Base-by-base conservation (phyloP, 352 stramenopile genomes). In the Phytophthora megakarya region DNA sequence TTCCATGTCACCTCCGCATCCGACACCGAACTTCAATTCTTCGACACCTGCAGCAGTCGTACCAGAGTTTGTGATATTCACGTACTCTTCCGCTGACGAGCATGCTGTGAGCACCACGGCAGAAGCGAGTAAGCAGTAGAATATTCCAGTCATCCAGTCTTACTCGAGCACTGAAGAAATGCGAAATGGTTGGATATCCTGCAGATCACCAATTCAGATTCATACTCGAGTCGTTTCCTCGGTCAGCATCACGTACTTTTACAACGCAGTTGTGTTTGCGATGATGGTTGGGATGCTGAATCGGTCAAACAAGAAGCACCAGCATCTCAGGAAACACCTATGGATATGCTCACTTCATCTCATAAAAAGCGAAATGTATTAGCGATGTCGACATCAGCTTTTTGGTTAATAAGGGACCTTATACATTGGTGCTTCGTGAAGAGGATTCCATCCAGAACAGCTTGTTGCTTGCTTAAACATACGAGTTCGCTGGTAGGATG, bases 401-500 rank as follows among this genome's bases (percentile, higher is more conserved):
- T 13, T 28, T 23, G 28, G 30, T 35, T 11, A n/a, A n/a, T 35
- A 11, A 1, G 30, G 13, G 9, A 32, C 26, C 26, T 32, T 9
- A 32, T 9, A 32, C 26, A 10, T 9, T 32, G 5, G 5, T 32
- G 26, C 5, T 11, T 35, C 2, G 8, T 35, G 30, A 5, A 2
- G 9, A 46, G 0, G 40, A 46, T 22, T 46, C 21, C 40, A 46
- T 28, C 19, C 30, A 46, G 16, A 16, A 18, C 18, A 16, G 12
- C 22, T 22, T 30, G 16, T 38, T 19, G 33, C 23, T 16, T 46
- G n/a, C 37, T 70, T 76, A 78, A 10, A 76, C 45, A 8, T 23
- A 49, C 16, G 80, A 72, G 43, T 75, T 72, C 13, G 65, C 56
- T 1, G 81, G 83, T 5, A 90, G 63, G 19, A 89, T 53, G 13